A percentile compares a stretch with the other conserved stretches of the same genome.
Evolutionary conservation across 1,139 yeast species (phyloP).

Genomic region (Saccharomyces hybrid): DNA sequence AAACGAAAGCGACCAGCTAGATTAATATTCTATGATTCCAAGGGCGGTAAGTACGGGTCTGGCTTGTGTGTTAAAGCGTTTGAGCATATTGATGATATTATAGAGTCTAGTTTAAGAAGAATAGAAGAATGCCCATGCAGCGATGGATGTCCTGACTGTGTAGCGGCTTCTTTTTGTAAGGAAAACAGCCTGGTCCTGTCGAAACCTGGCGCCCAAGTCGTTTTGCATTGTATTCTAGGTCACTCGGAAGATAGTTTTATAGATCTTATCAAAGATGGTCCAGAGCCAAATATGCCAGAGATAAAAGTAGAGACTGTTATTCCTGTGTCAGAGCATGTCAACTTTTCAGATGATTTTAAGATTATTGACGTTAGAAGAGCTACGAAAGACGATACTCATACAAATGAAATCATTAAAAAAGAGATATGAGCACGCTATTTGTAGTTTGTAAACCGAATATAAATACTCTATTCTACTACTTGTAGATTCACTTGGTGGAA

Average conservation of each 20-base stretch:
- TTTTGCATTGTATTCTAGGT: conserved; percentile 48
- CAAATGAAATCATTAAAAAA: neutral
- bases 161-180: conserved; percentile 65
- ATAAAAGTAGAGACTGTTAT: conserved; percentile 61
- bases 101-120: conserved; percentile 51
- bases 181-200: conserved; percentile 79
- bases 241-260: conserved; percentile 38
- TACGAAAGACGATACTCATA: neutral
- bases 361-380: conserved; percentile 40
- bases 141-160: conserved; percentile 85
- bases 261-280: conserved; percentile 60
- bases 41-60: conserved; percentile 70
- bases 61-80: conserved; percentile 77
- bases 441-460: neutral
- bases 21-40: conserved; percentile 71
- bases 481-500: too few relatives aligned
- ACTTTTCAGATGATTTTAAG: conserved; percentile 51
- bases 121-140: conserved; percentile 65
- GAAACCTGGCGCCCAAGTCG: conserved; percentile 76
- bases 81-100: conserved; percentile 61
- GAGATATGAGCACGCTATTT: neutral
- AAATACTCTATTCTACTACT: neutral
- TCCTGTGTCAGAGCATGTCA: conserved; percentile 46
- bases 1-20: conserved; percentile 76
- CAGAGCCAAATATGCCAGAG: conserved; percentile 72